Conservation (phyloP, 768 basidiomycete species). For the Cytidiella melzeri region DNA sequence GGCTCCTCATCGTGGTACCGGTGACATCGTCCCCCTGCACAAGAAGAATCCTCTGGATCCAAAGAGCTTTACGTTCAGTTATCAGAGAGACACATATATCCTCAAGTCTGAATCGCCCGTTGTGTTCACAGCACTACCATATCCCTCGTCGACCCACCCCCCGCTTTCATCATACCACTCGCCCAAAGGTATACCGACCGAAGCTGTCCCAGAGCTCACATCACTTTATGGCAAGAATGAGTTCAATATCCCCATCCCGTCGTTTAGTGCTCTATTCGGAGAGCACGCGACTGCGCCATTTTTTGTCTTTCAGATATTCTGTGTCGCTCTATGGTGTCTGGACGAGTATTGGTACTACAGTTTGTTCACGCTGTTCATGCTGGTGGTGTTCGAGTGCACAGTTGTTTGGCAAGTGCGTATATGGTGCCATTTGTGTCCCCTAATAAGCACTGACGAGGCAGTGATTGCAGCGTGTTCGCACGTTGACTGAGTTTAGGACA, state of each 20-base stretch:
- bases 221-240: slow-evolving; percentile 87
- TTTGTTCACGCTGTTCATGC: slow-evolving; percentile 97
- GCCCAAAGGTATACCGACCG: slow-evolving; percentile 47
- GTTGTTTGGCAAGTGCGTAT: slow-evolving; percentile 90
- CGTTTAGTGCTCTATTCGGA: slow-evolving; percentile 83
- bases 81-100: slow-evolving; percentile 91
- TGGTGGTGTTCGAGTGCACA: slow-evolving; percentile 96
- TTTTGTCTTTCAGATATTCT: slow-evolving; percentile 99
- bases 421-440: not conserved
- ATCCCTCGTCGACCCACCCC: slow-evolving; percentile 74
- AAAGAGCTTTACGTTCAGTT: slow-evolving; percentile 78
- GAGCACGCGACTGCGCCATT: slow-evolving; percentile 99
- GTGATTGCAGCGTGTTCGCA: slow-evolving; percentile 72
- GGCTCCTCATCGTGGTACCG: slow-evolving; percentile 74
- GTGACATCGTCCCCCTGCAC: slow-evolving; percentile 76
- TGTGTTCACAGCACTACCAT: slow-evolving; percentile 76
- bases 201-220: slow-evolving; percentile 44
- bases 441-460: not conserved
- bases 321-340: slow-evolving; percentile 93
- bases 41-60: slow-evolving; percentile 55
- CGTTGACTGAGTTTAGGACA: slow-evolving; percentile 91
- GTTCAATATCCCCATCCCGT: slow-evolving; percentile 95
- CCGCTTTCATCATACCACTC: slow-evolving; percentile 58
- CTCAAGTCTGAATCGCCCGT: slow-evolving; percentile 49
- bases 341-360: slow-evolving; percentile 99